These are phyloP conservation scores for Penicillium waksmanii DNA, from an alignment of 495 filamentous ascomycete genomes.

Conservation along the genomic window DNA sequence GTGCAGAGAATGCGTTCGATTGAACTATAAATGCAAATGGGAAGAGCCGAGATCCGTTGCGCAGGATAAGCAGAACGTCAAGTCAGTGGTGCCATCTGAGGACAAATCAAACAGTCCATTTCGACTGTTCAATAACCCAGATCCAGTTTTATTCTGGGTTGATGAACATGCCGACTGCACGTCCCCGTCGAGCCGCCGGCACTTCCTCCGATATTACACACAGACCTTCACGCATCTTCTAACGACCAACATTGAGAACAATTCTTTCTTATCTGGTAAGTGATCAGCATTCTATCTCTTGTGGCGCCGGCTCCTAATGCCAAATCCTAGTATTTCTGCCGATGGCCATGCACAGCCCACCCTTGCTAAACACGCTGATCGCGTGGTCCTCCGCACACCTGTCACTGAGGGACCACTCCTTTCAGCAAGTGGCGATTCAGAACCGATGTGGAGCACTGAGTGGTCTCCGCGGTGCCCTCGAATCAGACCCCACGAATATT, in stretches of 20 bases:
- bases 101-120: slow-evolving; percentile 2
- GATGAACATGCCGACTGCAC: slow-evolving; percentile 21
- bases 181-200: slow-evolving; percentile 14
- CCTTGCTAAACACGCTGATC: slow-evolving; percentile 15
- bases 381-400: slow-evolving; percentile 21
- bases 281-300: background rate
- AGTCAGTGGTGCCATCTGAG: background rate
- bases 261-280: slow-evolving; percentile 18
- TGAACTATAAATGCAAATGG: slow-evolving; percentile 22
- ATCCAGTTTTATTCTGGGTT: slow-evolving; percentile 20
- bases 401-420: slow-evolving; percentile 16
- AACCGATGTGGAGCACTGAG: slow-evolving; percentile 15
- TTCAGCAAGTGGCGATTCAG: slow-evolving; percentile 16
- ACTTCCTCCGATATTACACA: slow-evolving; percentile 22
- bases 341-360: slow-evolving; percentile 21
- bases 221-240: slow-evolving; percentile 19
- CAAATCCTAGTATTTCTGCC: slow-evolving; percentile 10
- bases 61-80: background rate
- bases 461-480: slow-evolving; percentile 11
- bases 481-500: slow-evolving; percentile 11
- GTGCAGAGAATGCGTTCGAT: slow-evolving; percentile 17
- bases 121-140: slow-evolving; percentile 10
- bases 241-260: slow-evolving; percentile 23
- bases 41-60: slow-evolving; percentile 13
- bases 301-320: background rate